phyloP scores from a whole-genome alignment of 345 rosid genomes.

The Aegle marmelos region DNA sequence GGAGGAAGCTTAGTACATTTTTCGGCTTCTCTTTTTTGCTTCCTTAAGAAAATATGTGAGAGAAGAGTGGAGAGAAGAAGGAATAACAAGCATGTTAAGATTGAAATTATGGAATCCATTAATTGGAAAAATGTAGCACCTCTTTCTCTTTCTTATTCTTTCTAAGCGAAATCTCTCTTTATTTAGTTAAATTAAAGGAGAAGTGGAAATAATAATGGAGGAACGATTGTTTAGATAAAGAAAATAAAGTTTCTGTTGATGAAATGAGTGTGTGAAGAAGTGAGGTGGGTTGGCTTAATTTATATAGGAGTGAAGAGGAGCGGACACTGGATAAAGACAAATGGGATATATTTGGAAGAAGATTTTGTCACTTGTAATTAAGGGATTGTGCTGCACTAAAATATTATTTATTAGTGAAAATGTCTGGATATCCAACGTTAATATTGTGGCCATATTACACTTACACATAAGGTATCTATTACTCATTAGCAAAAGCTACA shows the following conservation, averaged over 20 bases:
- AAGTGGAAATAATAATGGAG: not conserved
- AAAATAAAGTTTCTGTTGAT: not conserved
- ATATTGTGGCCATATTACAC: not conserved
- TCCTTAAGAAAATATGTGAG: conserved; percentile 21
- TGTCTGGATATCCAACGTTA: not conserved
- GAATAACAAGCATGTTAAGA: not conserved
- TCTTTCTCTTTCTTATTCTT: not conserved
- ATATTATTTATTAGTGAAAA: too few relatives aligned
- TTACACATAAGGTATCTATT: not conserved
- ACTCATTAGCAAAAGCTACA: not conserved
- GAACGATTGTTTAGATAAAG: too few relatives aligned
- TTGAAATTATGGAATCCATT: conserved; percentile 40
- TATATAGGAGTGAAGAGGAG: conserved; percentile 27
- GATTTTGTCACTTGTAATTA: not conserved
- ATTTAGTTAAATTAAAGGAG: not conserved
- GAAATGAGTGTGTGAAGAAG: not conserved
- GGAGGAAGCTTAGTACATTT: conserved; percentile 64
- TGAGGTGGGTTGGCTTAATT: not conserved
- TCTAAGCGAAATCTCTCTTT: not conserved
- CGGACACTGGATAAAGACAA: conserved; percentile 7
- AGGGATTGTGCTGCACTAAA: not conserved
- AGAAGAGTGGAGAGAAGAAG: conserved; percentile 40
- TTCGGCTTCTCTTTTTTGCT: conserved; percentile 14
- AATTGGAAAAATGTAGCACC: not conserved
- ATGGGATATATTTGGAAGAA: not conserved